phyloP scores from a whole-genome alignment of 495 filamentous ascomycete genomes.

The Lepidopterella palustris region DNA sequence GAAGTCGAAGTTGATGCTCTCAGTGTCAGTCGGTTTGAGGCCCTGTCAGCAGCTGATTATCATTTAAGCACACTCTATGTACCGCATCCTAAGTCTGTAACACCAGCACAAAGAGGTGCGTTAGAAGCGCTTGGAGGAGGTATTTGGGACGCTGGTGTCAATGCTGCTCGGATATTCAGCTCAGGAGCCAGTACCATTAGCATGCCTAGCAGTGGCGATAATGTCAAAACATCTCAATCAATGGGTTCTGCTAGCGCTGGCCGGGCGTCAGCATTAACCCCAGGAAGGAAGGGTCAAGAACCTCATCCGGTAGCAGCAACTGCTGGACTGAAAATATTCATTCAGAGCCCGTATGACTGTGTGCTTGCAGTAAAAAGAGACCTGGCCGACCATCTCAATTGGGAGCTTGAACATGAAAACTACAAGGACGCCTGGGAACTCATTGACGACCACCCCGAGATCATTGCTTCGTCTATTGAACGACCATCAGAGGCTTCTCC shows the following conservation, averaged over 20 bases:
- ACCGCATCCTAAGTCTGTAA: constrained; percentile 52
- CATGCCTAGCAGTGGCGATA: constrained; percentile 35
- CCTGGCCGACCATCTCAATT: constrained; percentile 72
- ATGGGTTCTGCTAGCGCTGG: constrained; percentile 44
- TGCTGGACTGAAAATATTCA: constrained; percentile 83
- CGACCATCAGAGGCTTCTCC: constrained; percentile 35
- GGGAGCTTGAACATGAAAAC: constrained; percentile 70
- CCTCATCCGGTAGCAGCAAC: constrained; percentile 39
- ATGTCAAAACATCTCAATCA: constrained; percentile 42
- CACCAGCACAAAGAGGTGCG: constrained; percentile 56
- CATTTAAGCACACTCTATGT: constrained; percentile 79
- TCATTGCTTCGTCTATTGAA: constrained; percentile 43
- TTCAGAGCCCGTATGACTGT: constrained; percentile 94
- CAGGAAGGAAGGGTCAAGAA: constrained; percentile 22
- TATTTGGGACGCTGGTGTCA: constrained; percentile 74
- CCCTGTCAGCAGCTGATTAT: constrained; percentile 84
- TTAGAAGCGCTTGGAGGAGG: constrained; percentile 61
- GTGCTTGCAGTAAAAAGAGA: constrained; percentile 81
- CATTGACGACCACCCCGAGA: constrained; percentile 76
- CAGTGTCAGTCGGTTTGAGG: constrained; percentile 75
- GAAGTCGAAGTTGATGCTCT: constrained; percentile 74
- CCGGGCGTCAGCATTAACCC: constrained; percentile 17
- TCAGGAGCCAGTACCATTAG: constrained; percentile 79
- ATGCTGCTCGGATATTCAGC: constrained; percentile 75
- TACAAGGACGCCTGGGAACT: constrained; percentile 86